These are phyloP conservation scores for Cytospora leucostoma DNA, from an alignment of 2,329 filamentous ascomycete species.

Conservation along the genomic window DNA sequence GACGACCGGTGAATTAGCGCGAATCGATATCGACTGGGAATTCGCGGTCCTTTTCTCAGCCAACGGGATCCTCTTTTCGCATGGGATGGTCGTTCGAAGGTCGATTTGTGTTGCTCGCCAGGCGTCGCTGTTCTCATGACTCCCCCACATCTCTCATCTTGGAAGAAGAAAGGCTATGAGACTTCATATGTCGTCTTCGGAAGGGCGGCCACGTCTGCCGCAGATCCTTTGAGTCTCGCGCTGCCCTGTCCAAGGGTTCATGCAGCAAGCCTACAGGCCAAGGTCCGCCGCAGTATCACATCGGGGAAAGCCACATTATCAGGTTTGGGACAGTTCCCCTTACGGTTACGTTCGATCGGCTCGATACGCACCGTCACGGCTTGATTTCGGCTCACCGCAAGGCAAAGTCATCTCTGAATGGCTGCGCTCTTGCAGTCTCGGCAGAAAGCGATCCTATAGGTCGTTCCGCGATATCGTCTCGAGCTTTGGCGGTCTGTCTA, in stretches of 20 bases:
- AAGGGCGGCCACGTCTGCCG: slow-evolving; percentile 13
- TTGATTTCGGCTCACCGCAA: slow-evolving; percentile 17
- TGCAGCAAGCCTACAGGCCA: slow-evolving; percentile 22
- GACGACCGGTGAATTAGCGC: not conserved
- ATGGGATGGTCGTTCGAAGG: not conserved
- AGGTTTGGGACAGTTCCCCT: slow-evolving; percentile 11
- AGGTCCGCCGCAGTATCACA: slow-evolving; percentile 16
- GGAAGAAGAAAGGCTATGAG: slow-evolving; percentile 3
- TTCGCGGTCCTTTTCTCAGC: not conserved
- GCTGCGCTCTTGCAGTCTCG: not conserved
- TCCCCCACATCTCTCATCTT: not conserved
- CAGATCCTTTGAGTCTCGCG: slow-evolving; percentile 7
- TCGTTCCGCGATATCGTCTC: not conserved
- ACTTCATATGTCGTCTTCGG: not conserved
- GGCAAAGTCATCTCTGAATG: slow-evolving; percentile 3
- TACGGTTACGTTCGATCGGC: slow-evolving; percentile 7
- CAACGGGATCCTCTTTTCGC: not conserved
- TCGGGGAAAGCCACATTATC: slow-evolving; percentile 12
- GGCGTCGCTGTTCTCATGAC: not conserved
- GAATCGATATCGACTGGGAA: not conserved
- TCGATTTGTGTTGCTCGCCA: not conserved
- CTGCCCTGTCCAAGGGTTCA: slow-evolving; percentile 3
- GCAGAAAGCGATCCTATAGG: slow-evolving; percentile 10
- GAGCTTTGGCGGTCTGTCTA: slow-evolving; percentile 19
- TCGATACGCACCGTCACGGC: slow-evolving; percentile 11